Evolutionary conservation across 257 asterid genomes (phyloP).

Genomic region (Catharanthus roseus): DNA sequence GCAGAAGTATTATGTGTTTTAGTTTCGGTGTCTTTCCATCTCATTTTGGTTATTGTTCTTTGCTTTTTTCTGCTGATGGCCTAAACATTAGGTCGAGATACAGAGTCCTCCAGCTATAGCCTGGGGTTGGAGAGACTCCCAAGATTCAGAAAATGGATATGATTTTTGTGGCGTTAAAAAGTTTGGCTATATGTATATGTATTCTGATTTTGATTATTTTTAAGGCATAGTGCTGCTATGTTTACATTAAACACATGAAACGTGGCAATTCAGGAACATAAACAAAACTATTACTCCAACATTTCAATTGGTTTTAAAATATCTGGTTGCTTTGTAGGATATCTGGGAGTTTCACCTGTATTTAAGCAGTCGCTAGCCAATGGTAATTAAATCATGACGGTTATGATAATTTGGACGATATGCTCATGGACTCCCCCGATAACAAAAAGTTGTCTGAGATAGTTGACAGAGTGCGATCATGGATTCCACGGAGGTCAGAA

Average conservation of each 20-base stretch:
- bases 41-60: neutral
- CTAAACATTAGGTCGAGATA: neutral
- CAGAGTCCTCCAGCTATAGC: neutral
- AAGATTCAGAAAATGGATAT: neutral
- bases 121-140: neutral
- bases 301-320: neutral
- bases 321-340: conserved; percentile 28
- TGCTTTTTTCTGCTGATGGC: neutral
- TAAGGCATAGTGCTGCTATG: neutral
- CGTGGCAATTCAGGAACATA: neutral
- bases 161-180: neutral
- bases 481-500: conserved; percentile 49
- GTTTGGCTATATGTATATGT: neutral
- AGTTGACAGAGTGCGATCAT: conserved; percentile 55
- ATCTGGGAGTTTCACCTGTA: conserved; percentile 18
- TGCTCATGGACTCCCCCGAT: conserved; percentile 62
- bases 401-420: conserved; percentile 26
- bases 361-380: conserved; percentile 36
- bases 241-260: neutral
- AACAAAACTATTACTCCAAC: neutral
- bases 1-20: neutral
- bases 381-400: conserved; percentile 43
- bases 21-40: neutral
- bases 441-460: conserved; percentile 50
- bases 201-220: neutral